These are phyloP conservation scores for Hemisphaericaspora lyxosophila DNA, from an alignment of 1,139 yeast species.

Conservation along the genomic window DNA sequence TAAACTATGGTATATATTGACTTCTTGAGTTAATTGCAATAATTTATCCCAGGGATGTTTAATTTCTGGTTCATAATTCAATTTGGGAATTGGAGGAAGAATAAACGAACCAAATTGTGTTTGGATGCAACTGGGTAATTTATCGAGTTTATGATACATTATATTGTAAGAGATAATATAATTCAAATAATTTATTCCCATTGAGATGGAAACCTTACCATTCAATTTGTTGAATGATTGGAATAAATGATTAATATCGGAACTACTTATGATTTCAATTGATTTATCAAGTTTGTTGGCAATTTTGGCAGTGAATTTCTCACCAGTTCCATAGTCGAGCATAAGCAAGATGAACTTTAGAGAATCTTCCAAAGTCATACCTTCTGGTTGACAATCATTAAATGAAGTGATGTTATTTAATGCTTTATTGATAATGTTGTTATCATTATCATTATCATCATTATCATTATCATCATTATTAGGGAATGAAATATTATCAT, in stretches of 20 bases:
- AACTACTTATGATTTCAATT: conserved; percentile 6
- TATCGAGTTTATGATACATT: conserved; percentile 12
- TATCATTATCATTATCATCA: too few relatives aligned
- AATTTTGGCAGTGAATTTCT: conserved; percentile 5
- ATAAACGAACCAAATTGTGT: conserved; percentile 17
- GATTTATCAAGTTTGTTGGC: conserved; percentile 7
- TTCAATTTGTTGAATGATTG: conserved; percentile 22
- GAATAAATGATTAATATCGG: conserved; percentile 15
- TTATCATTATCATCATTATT: not conserved
- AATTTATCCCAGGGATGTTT: conserved; percentile 14
- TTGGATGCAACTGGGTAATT: conserved; percentile 18
- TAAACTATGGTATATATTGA: conserved; percentile 9
- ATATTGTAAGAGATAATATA: conserved; percentile 21
- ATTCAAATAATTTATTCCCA: conserved; percentile 18
- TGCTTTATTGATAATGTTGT: not conserved
- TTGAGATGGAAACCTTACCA: conserved; percentile 25
- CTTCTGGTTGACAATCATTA: too few relatives aligned
- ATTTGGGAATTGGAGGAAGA: conserved; percentile 33
- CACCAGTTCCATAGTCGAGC: conserved; percentile 25
- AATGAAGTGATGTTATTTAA: not conserved
- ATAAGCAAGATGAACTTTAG: conserved; percentile 23
- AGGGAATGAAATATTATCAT: not conserved
- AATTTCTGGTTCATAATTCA: conserved; percentile 12
- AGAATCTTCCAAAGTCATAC: conserved; percentile 10
- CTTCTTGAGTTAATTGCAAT: conserved; percentile 6